These are phyloP conservation scores for Globisporangium mamillatum DNA, from an alignment of 352 stramenopile species.

Conservation along the genomic window DNA sequence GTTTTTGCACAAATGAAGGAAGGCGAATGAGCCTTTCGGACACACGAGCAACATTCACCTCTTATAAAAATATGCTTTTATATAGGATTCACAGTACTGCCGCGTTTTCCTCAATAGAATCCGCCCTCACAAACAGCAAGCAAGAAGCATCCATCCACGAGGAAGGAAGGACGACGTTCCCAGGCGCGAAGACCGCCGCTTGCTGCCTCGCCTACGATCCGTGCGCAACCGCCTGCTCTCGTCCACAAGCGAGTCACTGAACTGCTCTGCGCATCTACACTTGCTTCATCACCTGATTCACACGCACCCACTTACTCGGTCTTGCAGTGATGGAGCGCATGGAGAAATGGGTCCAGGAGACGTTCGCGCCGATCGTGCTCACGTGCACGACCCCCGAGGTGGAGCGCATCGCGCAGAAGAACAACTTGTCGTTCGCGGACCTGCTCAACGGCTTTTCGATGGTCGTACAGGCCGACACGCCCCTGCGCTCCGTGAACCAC, in stretches of 20 bases:
- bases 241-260: neutral
- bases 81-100: too few species aligned
- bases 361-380: conserved; percentile 77
- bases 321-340: conserved; percentile 42
- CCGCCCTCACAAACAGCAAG: neutral
- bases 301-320: too few species aligned
- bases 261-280: neutral
- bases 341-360: conserved; percentile 74
- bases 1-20: too few species aligned
- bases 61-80: too few species aligned
- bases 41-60: too few species aligned
- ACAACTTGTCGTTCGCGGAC: conserved; percentile 69
- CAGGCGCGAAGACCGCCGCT: neutral
- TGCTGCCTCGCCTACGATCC: neutral
- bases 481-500: conserved; percentile 73
- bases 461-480: conserved; percentile 58
- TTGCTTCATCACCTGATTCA: neutral
- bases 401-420: conserved; percentile 81
- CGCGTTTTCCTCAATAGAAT: neutral
- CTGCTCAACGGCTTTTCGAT: conserved; percentile 73
- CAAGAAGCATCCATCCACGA: neutral
- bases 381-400: conserved; percentile 72
- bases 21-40: too few species aligned
- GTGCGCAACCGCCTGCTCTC: neutral
- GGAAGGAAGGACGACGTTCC: neutral